These are phyloP conservation scores for Mortierella sp. DNA, from an alignment of 371 early-diverging fungal species.

Conservation along the genomic window DNA sequence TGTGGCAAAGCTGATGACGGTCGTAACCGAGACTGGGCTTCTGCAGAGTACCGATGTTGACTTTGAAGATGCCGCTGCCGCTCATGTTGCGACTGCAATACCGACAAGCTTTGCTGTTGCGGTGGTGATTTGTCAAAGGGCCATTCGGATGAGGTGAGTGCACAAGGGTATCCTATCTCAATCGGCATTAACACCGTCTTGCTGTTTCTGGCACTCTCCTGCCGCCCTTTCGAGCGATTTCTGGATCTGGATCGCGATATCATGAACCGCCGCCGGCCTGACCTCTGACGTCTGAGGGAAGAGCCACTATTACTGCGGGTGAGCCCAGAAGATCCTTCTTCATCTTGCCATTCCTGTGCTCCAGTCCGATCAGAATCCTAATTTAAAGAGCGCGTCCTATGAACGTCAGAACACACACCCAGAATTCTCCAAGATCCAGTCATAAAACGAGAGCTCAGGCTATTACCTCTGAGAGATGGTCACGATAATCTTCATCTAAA, in stretches of 20 bases:
- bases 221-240: slow-evolving; percentile 28
- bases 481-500: slow-evolving; percentile 17
- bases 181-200: slow-evolving; percentile 21
- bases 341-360: not conserved
- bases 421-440: no score
- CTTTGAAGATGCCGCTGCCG: slow-evolving; percentile 8
- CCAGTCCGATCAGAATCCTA: slow-evolving; percentile 17
- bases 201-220: slow-evolving; percentile 13
- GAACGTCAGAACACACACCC: no score
- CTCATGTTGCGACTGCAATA: not conserved
- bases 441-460: no score
- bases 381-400: no score
- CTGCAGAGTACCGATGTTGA: not conserved
- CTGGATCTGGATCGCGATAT: slow-evolving; percentile 37
- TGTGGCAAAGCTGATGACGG: no score
- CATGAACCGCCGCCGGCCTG: slow-evolving; percentile 32
- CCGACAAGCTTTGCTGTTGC: not conserved
- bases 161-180: slow-evolving; percentile 25
- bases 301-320: slow-evolving; percentile 13
- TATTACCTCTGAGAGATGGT: slow-evolving; percentile 29
- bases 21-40: no score
- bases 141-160: slow-evolving; percentile 38
- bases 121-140: slow-evolving; percentile 32
- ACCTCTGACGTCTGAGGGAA: slow-evolving; percentile 31
- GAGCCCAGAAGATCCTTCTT: slow-evolving; percentile 11